A percentile compares a stretch with the other conserved stretches of the same genome.
phyloP scores from a whole-genome alignment of 768 basidiomycete species.

The Cytidiella melzeri region DNA sequence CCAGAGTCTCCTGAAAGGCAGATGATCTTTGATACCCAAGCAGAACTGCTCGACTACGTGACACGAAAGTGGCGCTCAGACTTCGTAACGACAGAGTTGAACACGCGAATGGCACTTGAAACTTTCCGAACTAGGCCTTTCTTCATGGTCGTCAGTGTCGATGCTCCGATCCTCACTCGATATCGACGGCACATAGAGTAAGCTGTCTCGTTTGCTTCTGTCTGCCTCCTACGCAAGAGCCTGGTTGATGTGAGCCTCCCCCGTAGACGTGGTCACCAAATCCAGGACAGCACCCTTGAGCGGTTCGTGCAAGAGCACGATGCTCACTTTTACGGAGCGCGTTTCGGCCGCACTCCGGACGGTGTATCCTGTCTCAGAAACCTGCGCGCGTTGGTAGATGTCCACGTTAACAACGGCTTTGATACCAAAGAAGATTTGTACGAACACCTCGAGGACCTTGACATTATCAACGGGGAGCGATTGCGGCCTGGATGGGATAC shows the following conservation, averaged over 20 bases:
- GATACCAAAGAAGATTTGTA: slow-evolving; percentile 45
- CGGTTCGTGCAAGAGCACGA: slow-evolving; percentile 72
- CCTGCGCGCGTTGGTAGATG: slow-evolving; percentile 33
- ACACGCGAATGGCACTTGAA: slow-evolving; percentile 48
- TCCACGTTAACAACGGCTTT: slow-evolving; percentile 65
- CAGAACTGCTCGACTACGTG: slow-evolving; percentile 60
- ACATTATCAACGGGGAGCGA: slow-evolving; percentile 67
- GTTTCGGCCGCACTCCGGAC: not conserved
- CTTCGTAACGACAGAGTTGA: slow-evolving; percentile 77
- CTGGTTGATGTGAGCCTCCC: too few relatives aligned
- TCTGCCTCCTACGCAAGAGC: too few relatives aligned
- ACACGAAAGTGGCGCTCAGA: slow-evolving; percentile 77
- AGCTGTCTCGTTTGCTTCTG: slow-evolving; percentile 2
- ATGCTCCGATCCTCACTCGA: slow-evolving; percentile 73
- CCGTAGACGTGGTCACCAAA: too few relatives aligned
- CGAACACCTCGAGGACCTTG: slow-evolving; percentile 56
- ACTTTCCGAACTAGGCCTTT: slow-evolving; percentile 83
- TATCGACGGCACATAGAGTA: slow-evolving; percentile 54
- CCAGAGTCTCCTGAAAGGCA: slow-evolving; percentile 4
- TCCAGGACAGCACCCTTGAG: not conserved
- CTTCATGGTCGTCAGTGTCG: slow-evolving; percentile 77
- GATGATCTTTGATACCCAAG: slow-evolving; percentile 39
- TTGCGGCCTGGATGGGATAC: slow-evolving; percentile 90
- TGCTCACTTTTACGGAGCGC: slow-evolving; percentile 50
- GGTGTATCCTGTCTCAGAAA: not conserved